A percentile compares a stretch with the other conserved stretches of the same genome.
Conservation (phyloP, 257 asterid genomes). For the Perilla frutescens region DNA sequence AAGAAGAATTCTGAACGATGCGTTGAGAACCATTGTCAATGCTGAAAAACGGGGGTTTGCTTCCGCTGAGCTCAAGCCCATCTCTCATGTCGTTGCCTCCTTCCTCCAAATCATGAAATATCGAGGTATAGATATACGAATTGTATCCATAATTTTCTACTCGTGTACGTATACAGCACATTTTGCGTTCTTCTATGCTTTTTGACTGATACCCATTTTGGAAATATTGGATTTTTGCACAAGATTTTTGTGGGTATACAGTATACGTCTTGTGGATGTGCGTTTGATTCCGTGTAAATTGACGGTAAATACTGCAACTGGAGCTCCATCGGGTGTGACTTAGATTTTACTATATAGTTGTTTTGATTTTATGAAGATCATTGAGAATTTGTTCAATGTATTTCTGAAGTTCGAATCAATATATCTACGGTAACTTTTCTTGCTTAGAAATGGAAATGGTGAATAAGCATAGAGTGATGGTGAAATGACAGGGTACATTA, state of each 20-base stretch:
- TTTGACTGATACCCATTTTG: conserved; percentile 14
- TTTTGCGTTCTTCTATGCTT: not conserved
- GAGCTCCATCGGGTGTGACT: not conserved
- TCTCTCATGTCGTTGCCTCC: conserved; percentile 79
- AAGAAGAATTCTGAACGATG: conserved; percentile 84
- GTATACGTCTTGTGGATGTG: not conserved
- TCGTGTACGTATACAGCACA: not conserved
- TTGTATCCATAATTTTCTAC: conserved; percentile 15
- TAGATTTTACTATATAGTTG: not conserved
- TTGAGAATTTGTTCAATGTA: conserved; percentile 21
- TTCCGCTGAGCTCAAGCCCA: conserved; percentile 76
- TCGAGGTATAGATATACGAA: conserved; percentile 55
- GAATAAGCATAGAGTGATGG: conserved; percentile 31
- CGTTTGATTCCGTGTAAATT: not conserved
- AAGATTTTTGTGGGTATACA: conserved; percentile 12
- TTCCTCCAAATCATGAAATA: conserved; percentile 95
- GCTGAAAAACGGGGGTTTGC: conserved; percentile 94
- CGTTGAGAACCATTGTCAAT: conserved; percentile 82
- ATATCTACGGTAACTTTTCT: not conserved
- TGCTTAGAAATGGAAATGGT: conserved; percentile 20
- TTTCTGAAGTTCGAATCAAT: conserved; percentile 3
- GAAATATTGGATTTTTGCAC: conserved; percentile 14
- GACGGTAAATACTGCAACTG: not conserved
- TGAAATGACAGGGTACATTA: conserved; percentile 75
- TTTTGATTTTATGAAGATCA: not conserved